Percentiles rank a stretch among this genome's conserved stretches.
Evolutionary conservation across 352 stramenopile genomes (phyloP).

Genomic region (Vaucheria bursata): DNA sequence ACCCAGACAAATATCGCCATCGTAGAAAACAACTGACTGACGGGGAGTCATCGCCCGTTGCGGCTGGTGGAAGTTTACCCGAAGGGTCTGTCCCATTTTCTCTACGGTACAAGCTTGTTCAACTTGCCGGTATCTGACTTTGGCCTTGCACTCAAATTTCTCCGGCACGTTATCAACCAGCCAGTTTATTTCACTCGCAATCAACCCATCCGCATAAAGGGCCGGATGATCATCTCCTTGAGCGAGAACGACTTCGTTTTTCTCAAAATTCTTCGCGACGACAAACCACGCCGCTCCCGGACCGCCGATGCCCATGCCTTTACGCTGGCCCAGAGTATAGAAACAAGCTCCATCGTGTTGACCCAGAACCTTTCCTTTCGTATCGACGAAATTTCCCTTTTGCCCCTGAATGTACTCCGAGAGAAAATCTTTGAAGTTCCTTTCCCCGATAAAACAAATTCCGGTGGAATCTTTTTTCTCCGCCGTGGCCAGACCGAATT

Average conservation of each 20-base stretch:
- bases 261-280: neutral
- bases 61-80: neutral
- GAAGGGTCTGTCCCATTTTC: neutral
- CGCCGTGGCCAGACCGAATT: neutral
- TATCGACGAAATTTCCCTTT: neutral
- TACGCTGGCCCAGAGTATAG: neutral
- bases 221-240: neutral
- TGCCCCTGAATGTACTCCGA: neutral
- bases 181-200: neutral
- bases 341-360: neutral
- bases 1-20: neutral
- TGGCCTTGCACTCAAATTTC: neutral
- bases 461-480: conserved; percentile 3
- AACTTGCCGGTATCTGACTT: neutral
- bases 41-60: neutral
- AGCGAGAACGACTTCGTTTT: neutral
- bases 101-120: neutral
- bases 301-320: neutral
- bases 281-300: neutral
- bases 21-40: neutral
- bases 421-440: neutral
- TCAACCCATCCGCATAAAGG: neutral
- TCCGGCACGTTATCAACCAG: neutral
- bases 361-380: neutral
- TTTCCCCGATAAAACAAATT: neutral